Percentiles rank a stretch among this genome's conserved stretches.
Conservation (phyloP, 257 asterid genomes). For the Salvia miltiorrhiza region DNA sequence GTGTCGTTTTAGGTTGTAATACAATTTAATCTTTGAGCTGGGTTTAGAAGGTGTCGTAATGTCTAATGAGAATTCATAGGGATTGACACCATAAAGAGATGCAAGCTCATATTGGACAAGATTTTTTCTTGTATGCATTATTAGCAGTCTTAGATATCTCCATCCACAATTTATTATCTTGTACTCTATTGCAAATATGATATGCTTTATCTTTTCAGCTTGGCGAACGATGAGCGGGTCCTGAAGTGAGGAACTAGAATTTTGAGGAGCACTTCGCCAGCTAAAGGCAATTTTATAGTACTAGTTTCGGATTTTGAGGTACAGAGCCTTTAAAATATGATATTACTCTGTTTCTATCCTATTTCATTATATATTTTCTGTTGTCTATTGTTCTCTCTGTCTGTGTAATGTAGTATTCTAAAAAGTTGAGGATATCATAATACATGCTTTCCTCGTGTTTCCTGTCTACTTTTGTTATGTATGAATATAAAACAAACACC, state of each 20-base stretch:
- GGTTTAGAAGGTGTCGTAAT: background rate
- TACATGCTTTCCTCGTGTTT: background rate
- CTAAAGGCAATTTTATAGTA: too few relatives aligned
- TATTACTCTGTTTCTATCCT: background rate
- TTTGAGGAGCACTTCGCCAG: too few relatives aligned
- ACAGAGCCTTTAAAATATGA: background rate
- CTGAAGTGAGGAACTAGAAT: too few relatives aligned
- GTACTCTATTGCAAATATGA: too few relatives aligned
- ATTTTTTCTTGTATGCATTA: background rate
- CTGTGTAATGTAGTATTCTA: background rate
- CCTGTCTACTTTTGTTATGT: background rate
- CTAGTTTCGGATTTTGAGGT: background rate
- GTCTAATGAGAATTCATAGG: slow-evolving; percentile 4
- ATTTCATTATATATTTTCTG: background rate
- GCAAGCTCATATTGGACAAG: background rate
- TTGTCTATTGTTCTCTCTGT: background rate
- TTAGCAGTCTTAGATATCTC: background rate
- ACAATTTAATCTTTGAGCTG: slow-evolving; percentile 2
- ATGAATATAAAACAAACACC: background rate
- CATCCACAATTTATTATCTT: too few relatives aligned
- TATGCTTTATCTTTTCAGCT: too few relatives aligned
- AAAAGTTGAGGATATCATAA: background rate
- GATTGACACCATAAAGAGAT: slow-evolving; percentile 17
- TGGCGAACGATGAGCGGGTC: too few relatives aligned
- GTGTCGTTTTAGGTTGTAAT: slow-evolving; percentile 10